Evolutionary conservation across 2,329 filamentous ascomycete species (phyloP), one percentile per base, ranked within the genome.

Genomic region (Aspergillus brasiliensis): DNA sequence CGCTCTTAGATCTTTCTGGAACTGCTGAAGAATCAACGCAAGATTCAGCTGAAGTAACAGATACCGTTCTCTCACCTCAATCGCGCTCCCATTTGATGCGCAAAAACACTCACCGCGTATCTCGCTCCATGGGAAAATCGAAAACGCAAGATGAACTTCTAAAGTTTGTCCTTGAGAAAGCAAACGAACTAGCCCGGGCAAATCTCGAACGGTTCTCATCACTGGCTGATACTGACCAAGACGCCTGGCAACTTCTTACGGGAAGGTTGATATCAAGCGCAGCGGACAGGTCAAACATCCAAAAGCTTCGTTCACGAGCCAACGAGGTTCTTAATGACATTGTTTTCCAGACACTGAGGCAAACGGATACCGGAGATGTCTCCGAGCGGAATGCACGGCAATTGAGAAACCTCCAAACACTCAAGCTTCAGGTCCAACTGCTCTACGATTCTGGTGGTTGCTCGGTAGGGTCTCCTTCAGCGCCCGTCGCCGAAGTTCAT

Each of bases 401-500:
- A 71, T 79, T 86, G n/a, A 86, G 89, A 48, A 82, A 94, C 11
- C 80, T 97, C 2, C 80, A 84, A 57, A 86, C 90, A 15, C 81
- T 91, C 49, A 85, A 83, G 58, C 83, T 81, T 63, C 86, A 89
- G 15, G 80, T 92, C 31, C 67, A 78, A 0, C 82, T 84, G 3
- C 74, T 94, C 0, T 84, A 88, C 62, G 76, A 78, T 23, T 77
- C 80, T 8, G 80, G 84, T 28, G 80, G 83, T 2, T 78, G 83
- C 8, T 77, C 78, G 1, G 84, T 85, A 2, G 83, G 89, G 0
- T 80, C 84, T 2, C 83, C 81, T 10, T 85, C 87, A 56, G 78
- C 86, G 0, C 87, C 86, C 0, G 89, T 95, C 65, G 79, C 91
- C 17, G 90, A 95, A 57, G 90, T 96, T 15, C 92, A 97, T 72